Conservation (phyloP, 2,329 filamentous ascomycete genomes). For the Aspergillus clavatus region DNA sequence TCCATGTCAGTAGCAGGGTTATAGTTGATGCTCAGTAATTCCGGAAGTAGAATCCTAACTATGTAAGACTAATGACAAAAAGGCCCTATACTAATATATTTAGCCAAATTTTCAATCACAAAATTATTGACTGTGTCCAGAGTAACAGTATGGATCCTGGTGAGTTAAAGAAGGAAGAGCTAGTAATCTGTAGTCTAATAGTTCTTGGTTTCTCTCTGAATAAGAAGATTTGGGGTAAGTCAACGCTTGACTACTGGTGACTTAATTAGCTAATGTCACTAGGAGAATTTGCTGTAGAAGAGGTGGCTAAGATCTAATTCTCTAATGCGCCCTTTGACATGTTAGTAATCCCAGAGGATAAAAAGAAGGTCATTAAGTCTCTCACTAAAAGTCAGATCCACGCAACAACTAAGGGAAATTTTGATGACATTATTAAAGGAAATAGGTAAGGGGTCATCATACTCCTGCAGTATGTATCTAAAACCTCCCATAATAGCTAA, state of each 20-base stretch:
- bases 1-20: neutral
- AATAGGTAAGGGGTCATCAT: neutral
- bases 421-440: neutral
- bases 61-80: neutral
- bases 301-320: neutral
- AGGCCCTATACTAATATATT: neutral
- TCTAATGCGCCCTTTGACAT: neutral
- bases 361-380: neutral
- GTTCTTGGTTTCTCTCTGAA: neutral
- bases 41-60: neutral
- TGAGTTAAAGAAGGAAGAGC: neutral
- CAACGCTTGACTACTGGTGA: neutral
- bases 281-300: neutral
- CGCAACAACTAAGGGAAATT: neutral
- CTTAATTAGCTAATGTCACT: neutral
- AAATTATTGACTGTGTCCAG: neutral
- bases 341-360: neutral
- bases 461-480: conserved; percentile 4
- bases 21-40: neutral
- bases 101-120: neutral
- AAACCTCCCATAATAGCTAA: neutral
- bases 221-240: neutral
- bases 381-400: neutral
- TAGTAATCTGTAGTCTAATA: neutral
- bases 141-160: neutral